Conservation (phyloP, 768 basidiomycete species). For the Suillus occidentalis region DNA sequence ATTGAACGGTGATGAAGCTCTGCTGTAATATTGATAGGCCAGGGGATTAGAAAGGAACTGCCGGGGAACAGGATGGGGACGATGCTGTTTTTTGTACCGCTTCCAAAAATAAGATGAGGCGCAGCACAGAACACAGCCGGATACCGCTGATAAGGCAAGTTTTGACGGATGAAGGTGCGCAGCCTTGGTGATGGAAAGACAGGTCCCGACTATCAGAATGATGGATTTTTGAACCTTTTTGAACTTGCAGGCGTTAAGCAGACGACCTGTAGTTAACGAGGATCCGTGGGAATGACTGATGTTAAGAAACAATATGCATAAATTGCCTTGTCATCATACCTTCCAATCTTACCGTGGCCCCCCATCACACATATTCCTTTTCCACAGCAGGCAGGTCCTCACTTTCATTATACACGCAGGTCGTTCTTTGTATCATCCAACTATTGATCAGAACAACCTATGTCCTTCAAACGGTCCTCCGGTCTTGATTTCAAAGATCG, state of each 20-base stretch:
- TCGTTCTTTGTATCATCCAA: constrained; percentile 18
- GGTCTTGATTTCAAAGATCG: constrained; percentile 71
- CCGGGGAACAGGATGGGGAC: not conserved
- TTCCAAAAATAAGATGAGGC: not conserved
- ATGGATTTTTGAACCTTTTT: not conserved
- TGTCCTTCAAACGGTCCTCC: constrained; percentile 50
- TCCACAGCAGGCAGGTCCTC: constrained; percentile 30
- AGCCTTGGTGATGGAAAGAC: not conserved
- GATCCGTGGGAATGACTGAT: not conserved
- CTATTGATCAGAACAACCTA: constrained; percentile 16
- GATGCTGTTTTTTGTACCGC: not conserved
- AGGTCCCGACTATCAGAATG: not conserved
- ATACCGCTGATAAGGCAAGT: not conserved
- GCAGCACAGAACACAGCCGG: not conserved
- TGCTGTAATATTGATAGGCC: not conserved
- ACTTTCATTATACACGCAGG: constrained; percentile 19
- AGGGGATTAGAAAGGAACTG: not conserved
- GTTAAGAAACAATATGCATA: not conserved
- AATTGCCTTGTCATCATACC: not conserved
- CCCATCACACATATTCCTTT: constrained; percentile 7
- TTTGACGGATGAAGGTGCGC: not conserved
- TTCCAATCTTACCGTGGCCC: not conserved
- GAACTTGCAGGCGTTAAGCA: not conserved
- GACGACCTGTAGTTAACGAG: not conserved
- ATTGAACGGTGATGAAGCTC: not conserved